These are phyloP conservation scores for Leptographium galeiforme DNA, from an alignment of 2,329 filamentous ascomycete genomes.

Conservation along the genomic window DNA sequence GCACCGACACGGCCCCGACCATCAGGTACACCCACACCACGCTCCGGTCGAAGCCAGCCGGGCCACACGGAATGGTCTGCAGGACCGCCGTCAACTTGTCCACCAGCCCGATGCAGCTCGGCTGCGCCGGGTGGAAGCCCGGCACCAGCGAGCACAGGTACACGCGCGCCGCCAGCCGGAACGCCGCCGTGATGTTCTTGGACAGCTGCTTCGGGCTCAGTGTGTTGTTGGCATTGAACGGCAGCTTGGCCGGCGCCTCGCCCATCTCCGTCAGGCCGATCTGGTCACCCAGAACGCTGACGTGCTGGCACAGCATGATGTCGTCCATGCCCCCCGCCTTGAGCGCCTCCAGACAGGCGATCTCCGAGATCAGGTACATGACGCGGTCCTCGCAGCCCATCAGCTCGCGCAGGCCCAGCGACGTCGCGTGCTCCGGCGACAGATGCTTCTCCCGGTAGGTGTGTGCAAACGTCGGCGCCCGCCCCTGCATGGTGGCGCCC, in stretches of 20 bases:
- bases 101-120: constrained; percentile 63
- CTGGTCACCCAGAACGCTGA: constrained; percentile 74
- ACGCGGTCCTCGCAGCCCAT: constrained; percentile 97
- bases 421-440: constrained; percentile 43
- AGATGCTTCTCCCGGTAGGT: constrained; percentile 94
- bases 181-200: constrained; percentile 79
- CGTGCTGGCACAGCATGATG: constrained; percentile 75
- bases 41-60: constrained; percentile 74
- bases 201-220: constrained; percentile 73
- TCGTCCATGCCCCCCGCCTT: constrained; percentile 75
- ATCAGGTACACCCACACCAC: constrained; percentile 90
- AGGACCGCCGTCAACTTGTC: constrained; percentile 65
- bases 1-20: constrained; percentile 63
- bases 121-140: constrained; percentile 64
- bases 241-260: constrained; percentile 43
- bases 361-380: constrained; percentile 97
- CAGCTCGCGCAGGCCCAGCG: constrained; percentile 68
- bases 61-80: constrained; percentile 68
- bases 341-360: constrained; percentile 84
- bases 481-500: constrained; percentile 80
- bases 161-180: constrained; percentile 83
- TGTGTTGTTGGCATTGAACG: constrained; percentile 55
- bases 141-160: constrained; percentile 95
- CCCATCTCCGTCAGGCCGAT: constrained; percentile 66
- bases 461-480: constrained; percentile 77